Evolutionary conservation across 768 basidiomycete genomes (phyloP).

Genomic region (Russula emetica): DNA sequence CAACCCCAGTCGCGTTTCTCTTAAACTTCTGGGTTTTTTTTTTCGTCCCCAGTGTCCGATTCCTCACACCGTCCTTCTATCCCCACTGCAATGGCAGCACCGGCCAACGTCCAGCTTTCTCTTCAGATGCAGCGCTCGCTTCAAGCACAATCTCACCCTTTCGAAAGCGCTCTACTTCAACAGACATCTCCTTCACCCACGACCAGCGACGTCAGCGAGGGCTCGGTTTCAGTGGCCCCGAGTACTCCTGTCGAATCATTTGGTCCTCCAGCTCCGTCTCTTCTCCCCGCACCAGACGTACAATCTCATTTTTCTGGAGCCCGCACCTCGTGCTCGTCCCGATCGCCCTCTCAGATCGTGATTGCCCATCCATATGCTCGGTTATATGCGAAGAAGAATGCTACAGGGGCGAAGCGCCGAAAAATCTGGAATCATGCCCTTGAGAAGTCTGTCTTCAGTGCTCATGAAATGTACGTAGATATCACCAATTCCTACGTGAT

Average conservation of each 20-base stretch:
- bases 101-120: constrained; percentile 15
- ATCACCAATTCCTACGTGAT: constrained; percentile 1
- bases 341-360: constrained; percentile 28
- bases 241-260: constrained; percentile 18
- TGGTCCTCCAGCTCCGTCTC: constrained; percentile 25
- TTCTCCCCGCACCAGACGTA: constrained; percentile 21
- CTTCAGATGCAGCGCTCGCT: constrained; percentile 17
- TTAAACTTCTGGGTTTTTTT: constrained; percentile 14
- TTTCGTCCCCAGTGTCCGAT: neutral
- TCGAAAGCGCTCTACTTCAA: constrained; percentile 9
- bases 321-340: constrained; percentile 1
- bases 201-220: constrained; percentile 25
- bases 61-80: neutral
- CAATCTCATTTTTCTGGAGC: constrained; percentile 19
- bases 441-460: constrained; percentile 65
- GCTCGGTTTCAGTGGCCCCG: constrained; percentile 13
- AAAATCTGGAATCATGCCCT: constrained; percentile 76
- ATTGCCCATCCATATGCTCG: constrained; percentile 68
- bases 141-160: constrained; percentile 11
- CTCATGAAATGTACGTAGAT: constrained; percentile 56
- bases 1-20: constrained; percentile 10
- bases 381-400: constrained; percentile 54
- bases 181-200: constrained; percentile 26
- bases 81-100: constrained; percentile 9
- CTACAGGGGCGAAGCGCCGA: constrained; percentile 56